A percentile compares a stretch with the other conserved stretches of the same genome.
phyloP scores from a whole-genome alignment of 768 basidiomycete genomes.

The Solioccasus polychromus region DNA sequence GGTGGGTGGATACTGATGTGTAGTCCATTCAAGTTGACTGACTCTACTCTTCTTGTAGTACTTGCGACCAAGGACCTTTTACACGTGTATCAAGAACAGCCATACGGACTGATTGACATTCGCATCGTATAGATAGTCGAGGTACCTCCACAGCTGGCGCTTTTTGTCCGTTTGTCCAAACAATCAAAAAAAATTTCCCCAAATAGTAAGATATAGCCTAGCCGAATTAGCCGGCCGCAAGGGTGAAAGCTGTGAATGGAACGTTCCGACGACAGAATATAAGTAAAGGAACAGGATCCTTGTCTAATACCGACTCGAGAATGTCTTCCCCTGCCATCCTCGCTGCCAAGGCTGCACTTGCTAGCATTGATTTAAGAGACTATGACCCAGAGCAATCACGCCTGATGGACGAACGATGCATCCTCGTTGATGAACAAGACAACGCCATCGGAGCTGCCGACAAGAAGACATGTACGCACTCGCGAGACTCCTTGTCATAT shows the following conservation, averaged over 20 bases:
- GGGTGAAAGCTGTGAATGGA: too few relatives aligned
- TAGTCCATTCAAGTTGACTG: not conserved
- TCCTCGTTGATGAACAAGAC: constrained; percentile 88
- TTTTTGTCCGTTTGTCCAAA: not conserved
- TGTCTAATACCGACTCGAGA: too few relatives aligned
- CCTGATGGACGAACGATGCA: constrained; percentile 95
- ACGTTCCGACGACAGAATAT: too few relatives aligned
- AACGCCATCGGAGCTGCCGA: constrained; percentile 80
- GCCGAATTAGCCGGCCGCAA: too few relatives aligned
- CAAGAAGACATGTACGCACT: constrained; percentile 88
- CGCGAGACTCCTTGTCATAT: not conserved
- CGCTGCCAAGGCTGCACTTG: constrained; percentile 62
- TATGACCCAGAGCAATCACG: constrained; percentile 94
- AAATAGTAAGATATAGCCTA: too few relatives aligned
- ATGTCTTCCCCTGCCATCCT: constrained; percentile 62
- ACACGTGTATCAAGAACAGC: constrained; percentile 52
- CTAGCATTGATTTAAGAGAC: constrained; percentile 70
- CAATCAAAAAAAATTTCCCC: too few relatives aligned
- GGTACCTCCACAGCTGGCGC: not conserved
- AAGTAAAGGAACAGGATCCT: too few relatives aligned
- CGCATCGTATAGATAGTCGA: constrained; percentile 30
- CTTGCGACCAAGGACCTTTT: constrained; percentile 75
- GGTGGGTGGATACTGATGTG: constrained; percentile 44
- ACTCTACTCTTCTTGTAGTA: constrained; percentile 40
- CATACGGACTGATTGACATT: constrained; percentile 56